Conservation (phyloP, 805 yeast species). For the Pichia membranifaciens region DNA sequence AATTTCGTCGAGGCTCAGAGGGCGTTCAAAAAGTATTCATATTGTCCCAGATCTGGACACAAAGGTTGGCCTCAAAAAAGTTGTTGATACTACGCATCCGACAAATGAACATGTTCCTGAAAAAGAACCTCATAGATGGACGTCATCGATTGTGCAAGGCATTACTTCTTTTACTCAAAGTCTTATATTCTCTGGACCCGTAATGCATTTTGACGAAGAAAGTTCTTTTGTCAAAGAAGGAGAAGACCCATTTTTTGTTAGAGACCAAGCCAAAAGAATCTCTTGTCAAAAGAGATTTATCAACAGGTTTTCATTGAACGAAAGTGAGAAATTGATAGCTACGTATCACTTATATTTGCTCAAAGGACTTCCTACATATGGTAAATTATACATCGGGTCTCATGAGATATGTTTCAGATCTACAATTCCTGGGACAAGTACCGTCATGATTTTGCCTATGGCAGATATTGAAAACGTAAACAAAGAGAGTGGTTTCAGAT, state of each 20-base stretch:
- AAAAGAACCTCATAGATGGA: constrained; percentile 16
- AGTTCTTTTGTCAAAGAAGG: constrained; percentile 34
- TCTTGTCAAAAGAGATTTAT: constrained; percentile 26
- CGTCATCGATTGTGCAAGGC: constrained; percentile 28
- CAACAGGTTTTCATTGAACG: constrained; percentile 57
- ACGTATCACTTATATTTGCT: constrained; percentile 67
- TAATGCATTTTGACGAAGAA: constrained; percentile 49
- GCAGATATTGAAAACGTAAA: constrained; percentile 64
- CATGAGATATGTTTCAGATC: constrained; percentile 74
- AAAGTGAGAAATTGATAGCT: constrained; percentile 48
- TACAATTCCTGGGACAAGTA: constrained; percentile 66
- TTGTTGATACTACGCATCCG: background rate
- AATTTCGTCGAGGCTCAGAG: background rate
- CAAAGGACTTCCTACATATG: constrained; percentile 72
- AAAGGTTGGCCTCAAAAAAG: background rate
- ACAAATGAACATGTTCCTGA: background rate
- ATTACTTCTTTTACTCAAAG: constrained; percentile 24
- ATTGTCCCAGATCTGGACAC: background rate
- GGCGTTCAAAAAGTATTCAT: background rate
- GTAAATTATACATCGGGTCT: constrained; percentile 70
- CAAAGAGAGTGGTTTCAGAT: constrained; percentile 61
- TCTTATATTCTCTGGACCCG: constrained; percentile 20
- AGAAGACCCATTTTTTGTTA: constrained; percentile 47
- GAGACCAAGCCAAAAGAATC: constrained; percentile 36
- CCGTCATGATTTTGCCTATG: constrained; percentile 79